phyloP scores from a whole-genome alignment of 331 rosid species.

The Erythrophleum ivorense region DNA sequence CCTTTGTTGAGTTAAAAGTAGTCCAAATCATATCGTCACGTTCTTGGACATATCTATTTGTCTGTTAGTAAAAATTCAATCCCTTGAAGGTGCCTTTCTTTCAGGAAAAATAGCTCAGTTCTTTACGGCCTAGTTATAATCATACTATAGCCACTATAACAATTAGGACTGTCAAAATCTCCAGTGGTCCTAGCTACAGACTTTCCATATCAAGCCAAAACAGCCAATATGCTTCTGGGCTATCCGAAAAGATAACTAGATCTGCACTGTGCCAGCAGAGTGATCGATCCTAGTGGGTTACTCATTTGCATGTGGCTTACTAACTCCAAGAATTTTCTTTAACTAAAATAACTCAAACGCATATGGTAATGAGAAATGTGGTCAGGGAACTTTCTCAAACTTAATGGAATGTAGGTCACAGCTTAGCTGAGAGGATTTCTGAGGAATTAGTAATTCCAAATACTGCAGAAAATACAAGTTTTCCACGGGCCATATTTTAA shows the following conservation, averaged over 20 bases:
- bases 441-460: conserved; percentile 31
- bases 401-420: conserved; percentile 36
- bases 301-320: conserved; percentile 38
- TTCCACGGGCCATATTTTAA: conserved; percentile 17
- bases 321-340: conserved; percentile 39
- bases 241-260: conserved; percentile 33
- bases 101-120: conserved; percentile 35
- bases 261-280: conserved; percentile 9
- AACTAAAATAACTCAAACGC: conserved; percentile 29
- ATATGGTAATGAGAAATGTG: conserved; percentile 24
- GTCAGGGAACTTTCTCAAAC: conserved; percentile 37
- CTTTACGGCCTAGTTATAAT: conserved; percentile 39
- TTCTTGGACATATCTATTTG: conserved; percentile 36
- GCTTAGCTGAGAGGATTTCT: conserved; percentile 20
- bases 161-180: conserved; percentile 38
- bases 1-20: conserved; percentile 9
- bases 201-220: conserved; percentile 45
- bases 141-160: conserved; percentile 27
- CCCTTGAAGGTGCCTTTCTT: conserved; percentile 33
- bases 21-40: conserved; percentile 37
- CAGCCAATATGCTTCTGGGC: conserved; percentile 38
- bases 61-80: conserved; percentile 32
- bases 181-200: conserved; percentile 43
- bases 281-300: conserved; percentile 36
- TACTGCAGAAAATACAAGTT: conserved; percentile 29